Conservation (phyloP, 164 flowering plant genomes). For the Vitis rupestris region DNA sequence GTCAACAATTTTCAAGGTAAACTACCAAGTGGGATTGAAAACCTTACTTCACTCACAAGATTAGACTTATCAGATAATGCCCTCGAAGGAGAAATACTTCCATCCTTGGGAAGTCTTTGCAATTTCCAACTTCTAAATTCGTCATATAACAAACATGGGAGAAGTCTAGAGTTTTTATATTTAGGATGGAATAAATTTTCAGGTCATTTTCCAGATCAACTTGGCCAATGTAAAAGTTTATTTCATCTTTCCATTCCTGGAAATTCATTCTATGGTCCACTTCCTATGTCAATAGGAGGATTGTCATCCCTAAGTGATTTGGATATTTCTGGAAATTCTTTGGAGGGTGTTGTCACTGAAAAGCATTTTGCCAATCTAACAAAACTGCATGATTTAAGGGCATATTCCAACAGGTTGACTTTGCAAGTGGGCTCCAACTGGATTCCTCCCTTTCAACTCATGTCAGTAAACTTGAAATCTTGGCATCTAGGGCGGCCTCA, state of each 20-base stretch:
- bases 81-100: neutral
- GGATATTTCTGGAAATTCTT: neutral
- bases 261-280: no score
- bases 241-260: neutral
- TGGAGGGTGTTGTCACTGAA: constrained; percentile 1
- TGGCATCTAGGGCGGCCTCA: constrained; percentile 8
- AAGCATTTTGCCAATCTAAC: constrained; percentile 3
- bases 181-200: neutral
- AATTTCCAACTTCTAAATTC: neutral
- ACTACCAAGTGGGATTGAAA: no score
- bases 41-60: no score
- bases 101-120: neutral
- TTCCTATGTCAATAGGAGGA: neutral
- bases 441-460: constrained; percentile 15
- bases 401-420: neutral
- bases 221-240: neutral
- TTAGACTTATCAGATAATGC: no score
- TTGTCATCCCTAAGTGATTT: neutral
- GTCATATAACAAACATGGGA: no score
- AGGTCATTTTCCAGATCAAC: constrained; percentile 1
- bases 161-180: neutral
- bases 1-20: no score
- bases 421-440: constrained; percentile 8
- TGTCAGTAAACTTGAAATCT: neutral
- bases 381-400: neutral